These are phyloP conservation scores for Ceratocystis cacaofunesta DNA, from an alignment of 2,329 filamentous ascomycete genomes.

Conservation along the genomic window DNA sequence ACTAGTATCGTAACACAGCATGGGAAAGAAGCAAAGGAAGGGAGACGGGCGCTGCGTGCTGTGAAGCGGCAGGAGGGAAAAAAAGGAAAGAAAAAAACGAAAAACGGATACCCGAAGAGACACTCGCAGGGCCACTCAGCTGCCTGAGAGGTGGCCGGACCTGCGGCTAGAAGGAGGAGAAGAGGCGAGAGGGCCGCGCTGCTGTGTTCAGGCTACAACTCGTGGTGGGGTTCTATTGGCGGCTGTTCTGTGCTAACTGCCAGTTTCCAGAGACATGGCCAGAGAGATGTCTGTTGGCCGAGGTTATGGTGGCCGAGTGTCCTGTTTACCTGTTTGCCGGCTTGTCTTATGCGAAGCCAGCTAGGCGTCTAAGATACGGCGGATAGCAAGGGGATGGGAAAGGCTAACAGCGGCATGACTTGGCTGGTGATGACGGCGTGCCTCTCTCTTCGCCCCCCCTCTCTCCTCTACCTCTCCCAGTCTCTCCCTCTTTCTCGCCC, in stretches of 20 bases:
- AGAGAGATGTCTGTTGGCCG: no score
- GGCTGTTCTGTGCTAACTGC: background rate
- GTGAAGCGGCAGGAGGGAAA: no score
- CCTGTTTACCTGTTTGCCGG: no score
- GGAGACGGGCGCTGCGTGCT: background rate
- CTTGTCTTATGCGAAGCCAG: no score
- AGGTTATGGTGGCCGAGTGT: no score
- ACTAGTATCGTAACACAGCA: background rate
- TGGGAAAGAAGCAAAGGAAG: background rate
- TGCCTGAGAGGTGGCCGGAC: background rate
- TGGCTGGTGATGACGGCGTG: background rate
- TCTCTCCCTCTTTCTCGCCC: background rate
- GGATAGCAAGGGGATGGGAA: no score
- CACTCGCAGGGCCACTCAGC: background rate
- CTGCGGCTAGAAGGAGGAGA: background rate
- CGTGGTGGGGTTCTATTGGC: background rate
- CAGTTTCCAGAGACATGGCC: background rate
- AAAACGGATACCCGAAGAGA: background rate
- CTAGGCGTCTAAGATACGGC: no score
- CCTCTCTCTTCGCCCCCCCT: background rate
- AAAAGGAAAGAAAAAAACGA: background rate
- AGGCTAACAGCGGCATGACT: no score
- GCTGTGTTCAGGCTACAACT: background rate
- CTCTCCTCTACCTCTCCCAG: no score
- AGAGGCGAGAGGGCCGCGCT: background rate